Evolutionary conservation across 2,329 filamentous ascomycete species (phyloP).

Genomic region (Zopfia rhizophila): DNA sequence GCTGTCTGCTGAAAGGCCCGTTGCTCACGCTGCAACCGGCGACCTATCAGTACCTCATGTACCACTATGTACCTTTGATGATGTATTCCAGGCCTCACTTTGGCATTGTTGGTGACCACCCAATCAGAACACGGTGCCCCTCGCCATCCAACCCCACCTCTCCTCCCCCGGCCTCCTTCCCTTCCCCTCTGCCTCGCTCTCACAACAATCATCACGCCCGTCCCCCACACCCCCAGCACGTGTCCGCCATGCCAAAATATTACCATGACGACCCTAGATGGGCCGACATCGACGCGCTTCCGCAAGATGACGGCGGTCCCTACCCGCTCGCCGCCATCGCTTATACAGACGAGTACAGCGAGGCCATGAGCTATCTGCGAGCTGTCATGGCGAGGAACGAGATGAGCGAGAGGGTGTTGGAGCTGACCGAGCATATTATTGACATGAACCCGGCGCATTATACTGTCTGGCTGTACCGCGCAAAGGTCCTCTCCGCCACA

Average conservation of each 20-base stretch:
- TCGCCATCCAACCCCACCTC: too few relatives aligned
- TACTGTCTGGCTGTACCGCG: slow-evolving; percentile 97
- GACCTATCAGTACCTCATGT: too few relatives aligned
- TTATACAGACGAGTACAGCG: slow-evolving; percentile 88
- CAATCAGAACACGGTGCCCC: too few relatives aligned
- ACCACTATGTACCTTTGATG: too few relatives aligned
- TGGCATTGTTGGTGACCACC: too few relatives aligned
- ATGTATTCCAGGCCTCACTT: too few relatives aligned
- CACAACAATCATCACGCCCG: too few relatives aligned
- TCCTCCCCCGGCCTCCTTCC: too few relatives aligned
- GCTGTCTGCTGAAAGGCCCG: too few relatives aligned
- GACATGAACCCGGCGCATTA: slow-evolving; percentile 96
- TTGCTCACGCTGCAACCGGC: too few relatives aligned
- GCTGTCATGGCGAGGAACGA: slow-evolving; percentile 93
- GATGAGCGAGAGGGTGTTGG: slow-evolving; percentile 79
- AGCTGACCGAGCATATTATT: slow-evolving; percentile 89
- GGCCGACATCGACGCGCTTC: slow-evolving; percentile 85
- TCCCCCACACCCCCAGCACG: too few relatives aligned
- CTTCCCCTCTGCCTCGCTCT: too few relatives aligned
- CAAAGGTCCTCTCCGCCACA: slow-evolving; percentile 77
- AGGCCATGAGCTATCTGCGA: slow-evolving; percentile 92
- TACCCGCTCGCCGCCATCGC: slow-evolving; percentile 90
- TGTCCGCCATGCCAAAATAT: slow-evolving; percentile 45
- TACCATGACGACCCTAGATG: slow-evolving; percentile 78
- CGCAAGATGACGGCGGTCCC: slow-evolving; percentile 79